Evolutionary conservation across 2,329 filamentous ascomycete genomes (phyloP).

Genomic region (Fusarium subtropicale): DNA sequence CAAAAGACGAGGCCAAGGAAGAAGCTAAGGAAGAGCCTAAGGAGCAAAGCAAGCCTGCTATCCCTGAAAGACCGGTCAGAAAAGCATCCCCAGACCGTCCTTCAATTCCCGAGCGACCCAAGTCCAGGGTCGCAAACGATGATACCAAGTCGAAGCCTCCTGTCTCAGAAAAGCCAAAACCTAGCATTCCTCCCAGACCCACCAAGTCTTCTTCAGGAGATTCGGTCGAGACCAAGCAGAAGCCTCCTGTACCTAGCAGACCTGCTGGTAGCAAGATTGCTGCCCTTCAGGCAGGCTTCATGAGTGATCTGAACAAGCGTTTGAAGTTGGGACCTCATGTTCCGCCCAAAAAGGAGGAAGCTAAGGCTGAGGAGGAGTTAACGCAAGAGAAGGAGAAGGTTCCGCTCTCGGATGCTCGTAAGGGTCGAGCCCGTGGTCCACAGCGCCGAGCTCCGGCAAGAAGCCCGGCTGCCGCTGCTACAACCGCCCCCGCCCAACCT

Average conservation of each 20-base stretch:
- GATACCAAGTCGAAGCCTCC: slow-evolving; percentile 56
- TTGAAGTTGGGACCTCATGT: slow-evolving; percentile 86
- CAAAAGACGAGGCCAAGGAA: slow-evolving; percentile 43
- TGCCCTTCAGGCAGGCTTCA: slow-evolving; percentile 88
- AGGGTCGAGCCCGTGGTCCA: slow-evolving; percentile 89
- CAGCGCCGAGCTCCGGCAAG: slow-evolving; percentile 76
- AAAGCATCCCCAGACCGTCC: slow-evolving; percentile 59
- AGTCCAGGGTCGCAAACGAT: slow-evolving; percentile 59
- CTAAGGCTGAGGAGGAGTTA: slow-evolving; percentile 65
- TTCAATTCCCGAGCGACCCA: slow-evolving; percentile 64
- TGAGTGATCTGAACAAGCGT: slow-evolving; percentile 92
- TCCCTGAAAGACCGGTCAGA: slow-evolving; percentile 52
- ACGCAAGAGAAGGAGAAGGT: slow-evolving; percentile 74
- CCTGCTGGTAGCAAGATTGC: slow-evolving; percentile 89
- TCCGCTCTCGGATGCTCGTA: slow-evolving; percentile 88
- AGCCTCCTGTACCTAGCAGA: slow-evolving; percentile 81
- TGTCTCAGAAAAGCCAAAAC: slow-evolving; percentile 67
- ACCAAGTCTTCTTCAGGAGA: slow-evolving; percentile 61
- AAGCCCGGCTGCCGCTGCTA: slow-evolving; percentile 54
- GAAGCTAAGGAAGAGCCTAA: slow-evolving; percentile 24
- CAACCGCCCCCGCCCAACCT: slow-evolving; percentile 48
- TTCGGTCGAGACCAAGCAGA: slow-evolving; percentile 70
- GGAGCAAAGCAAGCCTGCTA: slow-evolving; percentile 48
- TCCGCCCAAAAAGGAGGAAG: slow-evolving; percentile 76
- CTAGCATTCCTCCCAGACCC: slow-evolving; percentile 70